Evolutionary conservation across 176 grass and related monocot species (phyloP).

Genomic region (Rhipidocladum racemiflorum): DNA sequence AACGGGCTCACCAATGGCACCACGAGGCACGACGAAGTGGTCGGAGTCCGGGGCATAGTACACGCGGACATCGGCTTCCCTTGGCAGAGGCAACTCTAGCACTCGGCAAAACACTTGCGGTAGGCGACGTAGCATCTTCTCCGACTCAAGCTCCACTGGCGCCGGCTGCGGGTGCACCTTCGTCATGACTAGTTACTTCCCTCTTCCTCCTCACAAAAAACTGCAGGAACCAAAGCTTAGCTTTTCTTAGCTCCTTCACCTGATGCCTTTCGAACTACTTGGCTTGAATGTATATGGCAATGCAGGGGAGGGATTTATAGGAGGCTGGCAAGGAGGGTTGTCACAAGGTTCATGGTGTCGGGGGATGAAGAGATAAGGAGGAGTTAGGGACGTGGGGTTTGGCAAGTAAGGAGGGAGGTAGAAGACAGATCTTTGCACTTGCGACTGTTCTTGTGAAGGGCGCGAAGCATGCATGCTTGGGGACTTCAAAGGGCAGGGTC

Average conservation of each 20-base stretch:
- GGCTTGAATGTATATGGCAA: background rate
- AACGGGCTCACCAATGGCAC: background rate
- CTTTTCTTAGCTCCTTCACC: background rate
- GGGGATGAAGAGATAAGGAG: background rate
- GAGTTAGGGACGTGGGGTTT: background rate
- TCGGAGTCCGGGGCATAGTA: background rate
- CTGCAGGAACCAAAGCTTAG: background rate
- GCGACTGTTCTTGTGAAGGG: background rate
- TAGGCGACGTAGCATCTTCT: conserved; percentile 35
- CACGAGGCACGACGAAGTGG: conserved; percentile 17
- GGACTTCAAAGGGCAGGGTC: background rate
- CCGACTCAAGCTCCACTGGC: background rate
- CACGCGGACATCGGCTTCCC: background rate
- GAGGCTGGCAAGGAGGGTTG: background rate
- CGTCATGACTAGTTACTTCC: background rate
- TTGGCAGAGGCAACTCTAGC: conserved; percentile 47
- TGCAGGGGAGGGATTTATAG: background rate
- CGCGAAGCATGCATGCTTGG: background rate
- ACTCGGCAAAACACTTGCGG: conserved; percentile 35
- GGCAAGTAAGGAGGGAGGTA: background rate
- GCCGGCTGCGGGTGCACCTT: background rate
- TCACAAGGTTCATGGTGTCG: background rate
- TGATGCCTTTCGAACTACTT: background rate
- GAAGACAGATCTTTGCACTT: background rate
- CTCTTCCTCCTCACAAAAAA: background rate